Percentiles rank a stretch among this genome's conserved stretches.
Evolutionary conservation across 495 filamentous ascomycete species (phyloP).

Genomic region (Penicillium cataractarum): DNA sequence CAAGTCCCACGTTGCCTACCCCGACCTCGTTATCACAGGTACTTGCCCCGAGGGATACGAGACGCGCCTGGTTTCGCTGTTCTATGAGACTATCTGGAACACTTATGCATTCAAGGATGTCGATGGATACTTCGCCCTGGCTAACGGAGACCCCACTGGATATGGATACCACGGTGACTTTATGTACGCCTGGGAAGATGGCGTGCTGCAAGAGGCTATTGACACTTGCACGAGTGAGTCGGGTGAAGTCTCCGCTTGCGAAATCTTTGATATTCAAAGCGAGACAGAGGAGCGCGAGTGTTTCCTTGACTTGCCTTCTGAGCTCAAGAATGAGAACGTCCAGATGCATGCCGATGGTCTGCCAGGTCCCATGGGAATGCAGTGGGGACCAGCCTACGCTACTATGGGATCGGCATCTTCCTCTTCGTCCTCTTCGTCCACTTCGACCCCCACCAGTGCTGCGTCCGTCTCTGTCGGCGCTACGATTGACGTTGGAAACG

Average conservation of each 20-base stretch:
- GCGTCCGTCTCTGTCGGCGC: conserved; percentile 11
- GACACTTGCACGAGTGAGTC: conserved; percentile 54
- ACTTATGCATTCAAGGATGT: conserved; percentile 69
- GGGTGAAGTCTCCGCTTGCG: conserved; percentile 59
- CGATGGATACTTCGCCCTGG: conserved; percentile 74
- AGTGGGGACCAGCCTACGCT: conserved; percentile 57
- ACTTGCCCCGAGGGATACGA: conserved; percentile 74
- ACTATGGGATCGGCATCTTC: conserved; percentile 18
- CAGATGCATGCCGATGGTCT: conserved; percentile 45
- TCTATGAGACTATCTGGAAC: conserved; percentile 88
- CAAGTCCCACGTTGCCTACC: conserved; percentile 77
- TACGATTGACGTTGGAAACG: conserved; percentile 11
- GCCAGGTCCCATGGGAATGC: conserved; percentile 55
- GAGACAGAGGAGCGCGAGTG: conserved; percentile 44
- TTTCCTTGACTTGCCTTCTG: conserved; percentile 50
- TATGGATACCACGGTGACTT: conserved; percentile 88
- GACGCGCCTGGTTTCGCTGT: conserved; percentile 70
- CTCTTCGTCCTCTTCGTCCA: conserved; percentile 9
- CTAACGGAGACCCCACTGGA: conserved; percentile 82
- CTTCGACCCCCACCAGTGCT: conserved; percentile 11
- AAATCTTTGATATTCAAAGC: conserved; percentile 59
- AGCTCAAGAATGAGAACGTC: conserved; percentile 43
- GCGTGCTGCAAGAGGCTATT: conserved; percentile 46
- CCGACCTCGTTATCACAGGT: conserved; percentile 72
- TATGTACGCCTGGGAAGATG: conserved; percentile 75